phyloP scores from a whole-genome alignment of 2,329 filamentous ascomycete genomes.

The Ilyonectria robusta region DNA sequence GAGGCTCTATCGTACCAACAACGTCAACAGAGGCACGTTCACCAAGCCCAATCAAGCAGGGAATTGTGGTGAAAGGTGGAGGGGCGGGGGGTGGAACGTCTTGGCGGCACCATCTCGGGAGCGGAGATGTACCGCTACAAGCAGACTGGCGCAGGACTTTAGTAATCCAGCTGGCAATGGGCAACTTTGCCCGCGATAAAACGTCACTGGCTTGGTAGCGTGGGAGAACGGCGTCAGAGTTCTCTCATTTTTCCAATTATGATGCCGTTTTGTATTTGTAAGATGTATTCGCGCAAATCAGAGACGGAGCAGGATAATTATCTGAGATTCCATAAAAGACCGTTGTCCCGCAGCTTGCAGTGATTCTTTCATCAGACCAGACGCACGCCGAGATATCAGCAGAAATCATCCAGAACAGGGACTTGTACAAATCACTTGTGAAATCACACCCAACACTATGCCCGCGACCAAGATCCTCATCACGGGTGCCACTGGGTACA shows the following conservation, averaged over 20 bases:
- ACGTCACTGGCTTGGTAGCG: background rate
- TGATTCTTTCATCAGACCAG: background rate
- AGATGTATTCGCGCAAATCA: background rate
- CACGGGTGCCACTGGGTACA: slow-evolving; percentile 48
- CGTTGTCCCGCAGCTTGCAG: background rate
- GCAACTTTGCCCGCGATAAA: slow-evolving; percentile 16
- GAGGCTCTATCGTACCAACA: too few species aligned
- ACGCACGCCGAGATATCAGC: background rate
- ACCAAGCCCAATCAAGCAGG: background rate
- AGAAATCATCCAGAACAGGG: background rate
- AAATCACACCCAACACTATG: slow-evolving; percentile 21
- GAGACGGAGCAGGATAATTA: background rate
- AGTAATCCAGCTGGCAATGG: slow-evolving; percentile 2
- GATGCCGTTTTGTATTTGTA: background rate
- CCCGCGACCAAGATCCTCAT: slow-evolving; percentile 42
- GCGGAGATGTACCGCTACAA: too few species aligned
- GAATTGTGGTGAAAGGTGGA: slow-evolving; percentile 2
- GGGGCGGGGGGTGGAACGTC: background rate
- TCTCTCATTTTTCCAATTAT: background rate
- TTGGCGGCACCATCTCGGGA: too few species aligned
- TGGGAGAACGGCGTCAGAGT: background rate
- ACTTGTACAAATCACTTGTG: background rate
- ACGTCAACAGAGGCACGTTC: too few species aligned
- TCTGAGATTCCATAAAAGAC: background rate
- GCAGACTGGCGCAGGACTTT: background rate